Base-by-base conservation (phyloP, 495 filamentous ascomycete genomes). In the Xylaria curta region DNA sequence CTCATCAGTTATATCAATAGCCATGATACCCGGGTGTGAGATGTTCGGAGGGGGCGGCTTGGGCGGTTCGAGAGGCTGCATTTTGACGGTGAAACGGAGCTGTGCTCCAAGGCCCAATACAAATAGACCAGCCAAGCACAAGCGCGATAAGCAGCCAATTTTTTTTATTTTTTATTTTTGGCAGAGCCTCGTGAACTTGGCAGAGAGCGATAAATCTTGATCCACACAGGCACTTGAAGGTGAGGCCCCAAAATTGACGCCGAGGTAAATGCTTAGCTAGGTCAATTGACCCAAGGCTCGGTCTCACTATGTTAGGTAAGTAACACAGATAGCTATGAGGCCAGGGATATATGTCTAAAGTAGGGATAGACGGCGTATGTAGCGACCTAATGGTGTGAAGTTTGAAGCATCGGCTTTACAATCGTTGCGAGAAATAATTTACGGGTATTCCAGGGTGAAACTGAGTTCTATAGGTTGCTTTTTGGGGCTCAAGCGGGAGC, bases 1-100 rank as follows among this genome's bases (percentile, higher is more conserved):
- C 73, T 90, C 87, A 64, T 87, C 83, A 9, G 94, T 97, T 77
- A 97, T 94, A 83, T 97, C 92, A 71, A 84, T 85, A 73, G 89
- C 86, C 75, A 87, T 82, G 21, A 89, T 83, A 60, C 86, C 85
- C 64, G 82, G 80, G 66, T 82, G 84, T 33, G 76, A 79, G 28
- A 83, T 80, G 66, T 72, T 81, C 58, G 78, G 84, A 54, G 78
- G 73, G 69, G 73, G 71, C 42, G 77, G 72, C 47, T 58, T 66
- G 19, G 60, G 36, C 17, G 49, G 69, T 33, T 75, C 69, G 59
- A 68, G n/a, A 28, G 70, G 70, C 42, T 73, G 72, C 77, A 77
- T 76, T 68, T 72, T 72, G 67, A 69, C 47, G 46, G 36, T 21
- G 9, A 38, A 38, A 66, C 46, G 44, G 46, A 63, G 44, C 10